These are phyloP conservation scores for Noccaea bulbosa DNA, from an alignment of 345 rosid genomes.

Conservation along the genomic window DNA sequence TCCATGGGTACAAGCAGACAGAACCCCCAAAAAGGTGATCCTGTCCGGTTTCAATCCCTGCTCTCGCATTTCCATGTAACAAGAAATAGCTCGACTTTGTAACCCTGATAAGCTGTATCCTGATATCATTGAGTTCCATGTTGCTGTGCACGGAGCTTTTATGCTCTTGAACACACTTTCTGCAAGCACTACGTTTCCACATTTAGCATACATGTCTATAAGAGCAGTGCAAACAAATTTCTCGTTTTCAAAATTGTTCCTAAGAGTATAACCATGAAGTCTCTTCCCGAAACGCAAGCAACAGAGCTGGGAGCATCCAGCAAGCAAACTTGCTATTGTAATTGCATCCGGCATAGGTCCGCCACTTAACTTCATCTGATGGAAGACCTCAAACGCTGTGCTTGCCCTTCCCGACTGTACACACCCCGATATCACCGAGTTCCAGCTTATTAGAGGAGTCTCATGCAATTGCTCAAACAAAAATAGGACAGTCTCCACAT, in stretches of 20 bases:
- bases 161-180: conserved; percentile 63
- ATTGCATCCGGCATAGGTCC: conserved; percentile 61
- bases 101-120: conserved; percentile 71
- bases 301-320: conserved; percentile 76
- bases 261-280: conserved; percentile 61
- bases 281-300: conserved; percentile 61
- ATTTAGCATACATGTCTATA: conserved; percentile 79
- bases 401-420: conserved; percentile 65
- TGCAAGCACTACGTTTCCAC: conserved; percentile 61
- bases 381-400: conserved; percentile 57
- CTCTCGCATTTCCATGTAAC: conserved; percentile 54
- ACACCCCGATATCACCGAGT: conserved; percentile 80
- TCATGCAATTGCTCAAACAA: conserved; percentile 58
- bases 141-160: conserved; percentile 58
- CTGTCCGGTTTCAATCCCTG: conserved; percentile 63
- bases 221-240: conserved; percentile 80
- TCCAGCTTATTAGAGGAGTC: conserved; percentile 71
- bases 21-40: conserved; percentile 76
- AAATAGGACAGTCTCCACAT: conserved; percentile 54
- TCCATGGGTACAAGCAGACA: conserved; percentile 75
- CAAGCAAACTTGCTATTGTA: conserved; percentile 65
- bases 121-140: conserved; percentile 81
- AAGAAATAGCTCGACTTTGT: conserved; percentile 57
- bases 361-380: conserved; percentile 56
- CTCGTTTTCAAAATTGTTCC: conserved; percentile 58